Conservation (phyloP, 2,329 filamentous ascomycete genomes). For the Lasiodiplodia theobromae region DNA sequence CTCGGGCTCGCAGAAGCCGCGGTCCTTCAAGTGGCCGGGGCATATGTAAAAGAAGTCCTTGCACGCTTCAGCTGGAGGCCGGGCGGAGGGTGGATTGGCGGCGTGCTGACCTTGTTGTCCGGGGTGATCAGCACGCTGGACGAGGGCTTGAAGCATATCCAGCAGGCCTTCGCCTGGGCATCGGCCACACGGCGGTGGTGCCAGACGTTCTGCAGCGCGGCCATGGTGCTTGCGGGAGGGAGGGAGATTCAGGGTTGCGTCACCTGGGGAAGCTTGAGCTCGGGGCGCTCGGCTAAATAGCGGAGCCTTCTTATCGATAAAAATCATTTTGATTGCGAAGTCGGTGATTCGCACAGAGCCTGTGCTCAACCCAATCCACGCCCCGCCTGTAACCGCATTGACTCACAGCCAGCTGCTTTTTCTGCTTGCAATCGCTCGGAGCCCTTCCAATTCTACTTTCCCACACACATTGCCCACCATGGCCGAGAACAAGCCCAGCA, state of each 20-base stretch:
- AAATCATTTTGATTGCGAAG: slow-evolving; percentile 11
- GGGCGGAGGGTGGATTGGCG: neutral
- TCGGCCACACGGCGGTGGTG: slow-evolving; percentile 87
- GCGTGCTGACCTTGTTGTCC: slow-evolving; percentile 76
- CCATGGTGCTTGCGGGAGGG: neutral
- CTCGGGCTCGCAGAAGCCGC: slow-evolving; percentile 76
- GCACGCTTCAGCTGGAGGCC: slow-evolving; percentile 23
- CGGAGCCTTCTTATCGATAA: slow-evolving; percentile 19
- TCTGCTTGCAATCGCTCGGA: neutral
- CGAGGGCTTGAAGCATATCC: slow-evolving; percentile 89
- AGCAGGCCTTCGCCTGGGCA: slow-evolving; percentile 80
- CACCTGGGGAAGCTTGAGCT: slow-evolving; percentile 7
- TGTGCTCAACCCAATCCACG: slow-evolving; percentile 3
- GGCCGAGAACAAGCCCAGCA: slow-evolving; percentile 37
- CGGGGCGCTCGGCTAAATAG: neutral
- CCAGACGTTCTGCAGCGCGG: slow-evolving; percentile 74
- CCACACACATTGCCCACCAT: slow-evolving; percentile 11
- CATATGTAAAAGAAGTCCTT: slow-evolving; percentile 95
- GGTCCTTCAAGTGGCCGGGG: slow-evolving; percentile 80
- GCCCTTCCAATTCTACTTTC: neutral
- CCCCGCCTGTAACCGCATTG: neutral
- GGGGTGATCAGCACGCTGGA: slow-evolving; percentile 87
- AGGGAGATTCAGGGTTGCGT: neutral
- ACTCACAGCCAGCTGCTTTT: slow-evolving; percentile 1
- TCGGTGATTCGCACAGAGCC: slow-evolving; percentile 26